A percentile compares a stretch with the other conserved stretches of the same genome.
phyloP scores from a whole-genome alignment of 495 filamentous ascomycete species.

The Neurospora cerealis region DNA sequence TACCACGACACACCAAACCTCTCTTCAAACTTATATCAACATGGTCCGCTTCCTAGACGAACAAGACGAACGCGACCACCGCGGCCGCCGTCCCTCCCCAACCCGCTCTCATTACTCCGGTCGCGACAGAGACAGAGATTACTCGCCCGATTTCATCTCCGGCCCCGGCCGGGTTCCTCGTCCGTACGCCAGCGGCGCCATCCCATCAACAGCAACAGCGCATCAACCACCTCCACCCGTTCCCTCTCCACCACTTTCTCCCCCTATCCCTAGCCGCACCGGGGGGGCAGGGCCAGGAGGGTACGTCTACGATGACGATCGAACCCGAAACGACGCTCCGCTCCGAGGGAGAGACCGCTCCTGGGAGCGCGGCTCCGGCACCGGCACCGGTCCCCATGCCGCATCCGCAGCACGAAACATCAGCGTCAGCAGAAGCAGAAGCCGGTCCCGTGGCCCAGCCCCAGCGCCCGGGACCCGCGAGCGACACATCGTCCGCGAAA shows the following conservation, averaged over 20 bases:
- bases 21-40: not conserved
- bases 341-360: not conserved
- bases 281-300: not conserved
- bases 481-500: not conserved
- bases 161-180: not conserved
- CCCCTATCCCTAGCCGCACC: not conserved
- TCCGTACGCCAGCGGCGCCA: not conserved
- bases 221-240: constrained; percentile 1
- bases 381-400: not conserved
- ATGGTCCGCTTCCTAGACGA: constrained; percentile 1
- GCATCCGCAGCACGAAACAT: not conserved
- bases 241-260: not conserved
- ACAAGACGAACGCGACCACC: not conserved
- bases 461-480: not conserved
- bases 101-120: not conserved
- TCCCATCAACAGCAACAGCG: not conserved
- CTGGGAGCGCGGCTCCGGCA: not conserved
- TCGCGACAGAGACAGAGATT: constrained; percentile 1
- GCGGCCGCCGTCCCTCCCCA: not conserved
- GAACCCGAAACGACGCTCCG: not conserved
- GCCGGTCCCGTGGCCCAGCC: not conserved
- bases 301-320: not conserved
- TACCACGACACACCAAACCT: not conserved
- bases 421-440: not conserved
- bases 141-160: constrained; percentile 1